phyloP scores from a whole-genome alignment of 345 rosid species.

The Eucalyptus coolabah region DNA sequence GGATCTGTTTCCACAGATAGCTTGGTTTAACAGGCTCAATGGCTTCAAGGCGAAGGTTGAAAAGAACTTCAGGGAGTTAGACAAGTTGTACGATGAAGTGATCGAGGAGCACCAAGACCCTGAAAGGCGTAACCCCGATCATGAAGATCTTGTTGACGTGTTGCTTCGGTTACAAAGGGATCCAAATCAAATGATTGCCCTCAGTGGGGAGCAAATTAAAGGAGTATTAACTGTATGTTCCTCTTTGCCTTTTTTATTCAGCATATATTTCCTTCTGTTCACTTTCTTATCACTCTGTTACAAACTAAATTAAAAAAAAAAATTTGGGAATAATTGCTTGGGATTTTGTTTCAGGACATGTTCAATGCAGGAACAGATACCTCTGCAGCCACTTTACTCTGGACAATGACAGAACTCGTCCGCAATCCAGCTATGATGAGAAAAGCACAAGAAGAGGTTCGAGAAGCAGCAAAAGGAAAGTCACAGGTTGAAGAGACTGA shows the following conservation, averaged over 20 bases:
- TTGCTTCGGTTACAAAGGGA: constrained; percentile 13
- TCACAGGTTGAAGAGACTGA: too few species aligned
- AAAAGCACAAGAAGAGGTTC: too few species aligned
- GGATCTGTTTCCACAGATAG: constrained; percentile 29
- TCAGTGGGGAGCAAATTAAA: constrained; percentile 8
- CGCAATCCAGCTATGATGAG: too few species aligned
- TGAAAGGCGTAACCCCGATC: neutral
- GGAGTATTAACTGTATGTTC: constrained; percentile 8
- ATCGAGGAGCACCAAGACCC: constrained; percentile 20
- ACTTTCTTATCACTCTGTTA: neutral
- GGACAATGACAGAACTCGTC: too few species aligned
- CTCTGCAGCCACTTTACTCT: too few species aligned
- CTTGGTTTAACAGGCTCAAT: constrained; percentile 25
- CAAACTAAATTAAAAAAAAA: neutral
- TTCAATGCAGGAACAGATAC: too few species aligned
- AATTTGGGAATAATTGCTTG: too few species aligned
- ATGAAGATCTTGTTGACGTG: constrained; percentile 24
- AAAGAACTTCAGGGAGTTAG: constrained; percentile 13
- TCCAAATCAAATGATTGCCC: neutral
- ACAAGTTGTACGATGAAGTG: constrained; percentile 10
- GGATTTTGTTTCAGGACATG: too few species aligned
- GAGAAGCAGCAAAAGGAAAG: too few species aligned
- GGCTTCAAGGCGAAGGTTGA: constrained; percentile 11
- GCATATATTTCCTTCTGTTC: neutral
- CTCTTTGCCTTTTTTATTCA: neutral